phyloP scores from a whole-genome alignment of 306 rosid genomes.

The Medicago arabica region DNA sequence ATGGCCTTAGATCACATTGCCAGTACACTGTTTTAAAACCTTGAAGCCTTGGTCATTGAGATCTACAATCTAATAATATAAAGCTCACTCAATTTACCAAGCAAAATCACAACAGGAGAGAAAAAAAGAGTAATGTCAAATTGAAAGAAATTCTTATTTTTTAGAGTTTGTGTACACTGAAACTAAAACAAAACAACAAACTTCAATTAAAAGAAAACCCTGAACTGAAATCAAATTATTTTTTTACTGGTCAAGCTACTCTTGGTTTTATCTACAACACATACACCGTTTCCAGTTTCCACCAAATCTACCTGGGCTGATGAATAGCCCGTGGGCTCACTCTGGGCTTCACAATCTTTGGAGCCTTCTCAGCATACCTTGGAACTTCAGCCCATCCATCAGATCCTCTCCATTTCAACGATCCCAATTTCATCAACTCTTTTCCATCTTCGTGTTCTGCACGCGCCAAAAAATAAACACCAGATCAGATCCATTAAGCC shows the following conservation, averaged over 20 bases:
- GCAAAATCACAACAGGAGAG: not conserved
- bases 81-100: not conserved
- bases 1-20: no score
- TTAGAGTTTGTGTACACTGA: not conserved
- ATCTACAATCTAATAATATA: not conserved
- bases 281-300: not conserved
- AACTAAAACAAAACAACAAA: not conserved
- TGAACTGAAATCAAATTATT: not conserved
- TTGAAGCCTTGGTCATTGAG: not conserved
- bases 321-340: constrained; percentile 83
- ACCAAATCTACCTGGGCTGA: constrained; percentile 75
- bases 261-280: not conserved
- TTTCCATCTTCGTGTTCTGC: constrained; percentile 51
- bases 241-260: not conserved
- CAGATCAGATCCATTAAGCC: not conserved
- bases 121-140: not conserved
- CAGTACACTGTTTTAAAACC: no score
- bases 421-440: constrained; percentile 53
- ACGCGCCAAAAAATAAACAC: not conserved
- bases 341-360: constrained; percentile 68
- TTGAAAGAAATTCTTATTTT: not conserved
- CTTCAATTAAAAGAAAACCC: not conserved
- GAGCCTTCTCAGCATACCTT: constrained; percentile 64
- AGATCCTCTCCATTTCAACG: constrained; percentile 59
- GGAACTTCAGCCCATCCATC: constrained; percentile 49